These are phyloP conservation scores for Diplocarpon mali DNA, from an alignment of 2,329 filamentous ascomycete species.

Conservation along the genomic window DNA sequence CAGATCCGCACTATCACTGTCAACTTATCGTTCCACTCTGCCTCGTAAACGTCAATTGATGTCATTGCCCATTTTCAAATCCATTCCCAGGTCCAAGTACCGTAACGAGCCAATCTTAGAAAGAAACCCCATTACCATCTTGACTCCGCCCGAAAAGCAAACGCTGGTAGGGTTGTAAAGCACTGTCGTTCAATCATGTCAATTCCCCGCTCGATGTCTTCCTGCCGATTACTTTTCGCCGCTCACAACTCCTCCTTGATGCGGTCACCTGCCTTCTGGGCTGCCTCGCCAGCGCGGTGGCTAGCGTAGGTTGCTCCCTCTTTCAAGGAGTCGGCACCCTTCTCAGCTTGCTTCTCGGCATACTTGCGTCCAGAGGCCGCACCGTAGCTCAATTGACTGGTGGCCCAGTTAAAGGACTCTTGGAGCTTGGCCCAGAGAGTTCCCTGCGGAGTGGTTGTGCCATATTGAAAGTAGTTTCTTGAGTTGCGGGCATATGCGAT, in stretches of 20 bases:
- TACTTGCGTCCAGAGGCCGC: constrained; percentile 35
- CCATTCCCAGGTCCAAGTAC: constrained; percentile 3
- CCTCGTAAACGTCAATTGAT: not conserved
- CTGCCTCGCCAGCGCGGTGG: constrained; percentile 28
- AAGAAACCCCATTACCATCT: constrained; percentile 1
- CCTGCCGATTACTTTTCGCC: not conserved
- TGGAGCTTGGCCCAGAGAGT: constrained; percentile 55
- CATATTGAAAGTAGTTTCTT: constrained; percentile 66
- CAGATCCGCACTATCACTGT: too few relatives aligned
- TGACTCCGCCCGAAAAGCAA: constrained; percentile 7
- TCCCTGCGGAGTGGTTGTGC: constrained; percentile 52
- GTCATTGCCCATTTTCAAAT: not conserved
- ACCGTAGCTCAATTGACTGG: constrained; percentile 37
- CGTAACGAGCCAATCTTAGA: not conserved
- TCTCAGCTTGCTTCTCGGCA: constrained; percentile 31
- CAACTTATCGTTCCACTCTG: too few relatives aligned
- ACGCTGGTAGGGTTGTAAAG: constrained; percentile 3
- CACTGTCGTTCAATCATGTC: not conserved
- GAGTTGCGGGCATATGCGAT: constrained; percentile 62
- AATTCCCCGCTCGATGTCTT: not conserved
- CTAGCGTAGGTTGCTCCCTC: constrained; percentile 26
- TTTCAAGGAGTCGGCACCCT: constrained; percentile 32
- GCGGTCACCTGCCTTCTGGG: constrained; percentile 25
- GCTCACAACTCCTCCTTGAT: constrained; percentile 28
- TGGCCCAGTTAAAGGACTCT: constrained; percentile 34